A percentile compares a stretch with the other conserved stretches of the same genome.
Conservation (phyloP, 73 alveolate species). For the Paramecium sexaurelia region DNA sequence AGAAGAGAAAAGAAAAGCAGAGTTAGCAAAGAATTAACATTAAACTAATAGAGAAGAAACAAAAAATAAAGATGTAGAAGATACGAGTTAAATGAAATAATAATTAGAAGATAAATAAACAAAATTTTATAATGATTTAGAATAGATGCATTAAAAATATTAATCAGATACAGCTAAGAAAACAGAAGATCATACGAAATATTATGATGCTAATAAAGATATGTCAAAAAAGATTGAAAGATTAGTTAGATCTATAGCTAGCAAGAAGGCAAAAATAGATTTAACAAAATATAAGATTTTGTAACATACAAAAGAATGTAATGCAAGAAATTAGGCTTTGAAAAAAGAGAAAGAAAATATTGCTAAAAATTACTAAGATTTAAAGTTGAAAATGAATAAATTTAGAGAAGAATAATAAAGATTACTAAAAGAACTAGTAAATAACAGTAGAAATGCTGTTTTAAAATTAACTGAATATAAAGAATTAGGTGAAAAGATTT, state of each 20-base stretch:
- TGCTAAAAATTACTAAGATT: slow-evolving; percentile 89
- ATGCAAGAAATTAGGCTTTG: slow-evolving; percentile 91
- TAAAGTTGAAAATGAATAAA: slow-evolving; percentile 92
- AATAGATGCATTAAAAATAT: slow-evolving; percentile 78
- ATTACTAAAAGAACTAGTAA: slow-evolving; percentile 89
- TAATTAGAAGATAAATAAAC: slow-evolving; percentile 82
- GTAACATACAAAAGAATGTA: slow-evolving; percentile 94
- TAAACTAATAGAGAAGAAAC: slow-evolving; percentile 87
- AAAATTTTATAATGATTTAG: slow-evolving; percentile 80
- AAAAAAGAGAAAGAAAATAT: slow-evolving; percentile 92
- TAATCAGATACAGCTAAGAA: slow-evolving; percentile 90
- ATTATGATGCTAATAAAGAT: slow-evolving; percentile 82
- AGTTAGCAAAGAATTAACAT: slow-evolving; percentile 87
- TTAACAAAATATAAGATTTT: slow-evolving; percentile 87
- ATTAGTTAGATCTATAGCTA: slow-evolving; percentile 80
- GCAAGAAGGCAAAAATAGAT: slow-evolving; percentile 82
- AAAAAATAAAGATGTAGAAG: slow-evolving; percentile 84
- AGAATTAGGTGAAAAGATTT: slow-evolving; percentile 92
- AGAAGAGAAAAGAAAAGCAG: slow-evolving; percentile 90
- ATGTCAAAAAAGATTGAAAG: slow-evolving; percentile 81
- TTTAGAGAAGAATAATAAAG: slow-evolving; percentile 96
- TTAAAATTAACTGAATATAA: slow-evolving; percentile 91
- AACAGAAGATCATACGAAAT: slow-evolving; percentile 84
- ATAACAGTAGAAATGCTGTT: slow-evolving; percentile 92
- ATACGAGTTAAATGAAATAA: slow-evolving; percentile 79